Percentiles rank a stretch among this genome's conserved stretches.
Evolutionary conservation across 75 land plant genomes (phyloP).

Genomic region (Selaginella tamariscina): DNA sequence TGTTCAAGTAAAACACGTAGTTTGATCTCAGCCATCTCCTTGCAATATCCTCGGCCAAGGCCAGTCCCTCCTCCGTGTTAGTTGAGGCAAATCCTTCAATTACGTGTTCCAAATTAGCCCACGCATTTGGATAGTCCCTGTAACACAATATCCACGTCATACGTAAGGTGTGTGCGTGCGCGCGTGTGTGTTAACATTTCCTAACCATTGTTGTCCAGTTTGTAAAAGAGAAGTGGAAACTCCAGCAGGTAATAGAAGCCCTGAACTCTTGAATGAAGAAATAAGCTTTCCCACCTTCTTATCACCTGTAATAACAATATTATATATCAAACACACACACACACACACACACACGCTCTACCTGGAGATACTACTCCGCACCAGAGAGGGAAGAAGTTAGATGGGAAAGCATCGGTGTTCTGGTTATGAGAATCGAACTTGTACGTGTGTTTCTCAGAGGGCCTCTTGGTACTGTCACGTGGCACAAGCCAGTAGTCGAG

Average conservation of each 20-base stretch:
- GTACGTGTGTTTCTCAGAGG: slow-evolving; percentile 16
- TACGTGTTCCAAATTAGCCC: slow-evolving; percentile 88
- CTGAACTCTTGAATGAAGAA: slow-evolving; percentile 47
- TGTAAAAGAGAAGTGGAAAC: slow-evolving; percentile 60
- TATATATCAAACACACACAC: too few species aligned
- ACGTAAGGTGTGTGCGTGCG: too few species aligned
- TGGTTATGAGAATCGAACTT: slow-evolving; percentile 36
- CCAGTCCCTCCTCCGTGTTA: too few species aligned
- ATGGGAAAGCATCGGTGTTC: slow-evolving; percentile 47
- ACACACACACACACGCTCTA: too few species aligned
- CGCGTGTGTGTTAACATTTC: too few species aligned
- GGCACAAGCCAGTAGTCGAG: slow-evolving; percentile 57
- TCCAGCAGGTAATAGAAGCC: too few species aligned
- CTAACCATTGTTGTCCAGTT: slow-evolving; percentile 82
- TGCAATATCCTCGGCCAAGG: slow-evolving; percentile 59
- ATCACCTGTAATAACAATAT: slow-evolving; percentile 28
- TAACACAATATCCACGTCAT: too few species aligned
- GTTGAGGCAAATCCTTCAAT: slow-evolving; percentile 79
- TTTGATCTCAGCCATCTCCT: slow-evolving; percentile 74
- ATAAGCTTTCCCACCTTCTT: slow-evolving; percentile 30
- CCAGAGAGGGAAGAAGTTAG: slow-evolving; percentile 83
- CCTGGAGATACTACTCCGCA: slow-evolving; percentile 39
- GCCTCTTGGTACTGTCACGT: slow-evolving; percentile 13
- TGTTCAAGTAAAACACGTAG: slow-evolving; percentile 46
- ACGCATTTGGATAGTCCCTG: slow-evolving; percentile 96